Conservation (phyloP, 164 flowering plant genomes). For the Annona squamosa region DNA sequence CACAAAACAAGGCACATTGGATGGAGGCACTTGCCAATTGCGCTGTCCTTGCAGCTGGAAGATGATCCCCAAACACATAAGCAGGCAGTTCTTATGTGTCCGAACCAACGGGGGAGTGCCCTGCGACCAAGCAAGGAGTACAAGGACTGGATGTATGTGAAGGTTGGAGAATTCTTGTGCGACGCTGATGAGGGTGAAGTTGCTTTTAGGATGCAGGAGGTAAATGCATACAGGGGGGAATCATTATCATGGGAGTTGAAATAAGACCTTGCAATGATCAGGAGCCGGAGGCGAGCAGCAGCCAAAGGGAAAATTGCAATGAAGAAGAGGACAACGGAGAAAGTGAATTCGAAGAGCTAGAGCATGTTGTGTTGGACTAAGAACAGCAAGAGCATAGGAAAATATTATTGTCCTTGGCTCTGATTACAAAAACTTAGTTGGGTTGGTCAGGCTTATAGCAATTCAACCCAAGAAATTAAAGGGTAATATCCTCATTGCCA, state of each 20-base stretch:
- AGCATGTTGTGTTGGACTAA: no score
- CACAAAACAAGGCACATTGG: conserved; percentile 8
- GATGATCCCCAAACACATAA: not conserved
- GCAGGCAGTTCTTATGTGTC: not conserved
- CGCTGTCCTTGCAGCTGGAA: not conserved
- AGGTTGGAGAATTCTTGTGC: conserved; percentile 44
- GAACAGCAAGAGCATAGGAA: no score
- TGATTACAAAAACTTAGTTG: no score
- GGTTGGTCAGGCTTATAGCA: no score
- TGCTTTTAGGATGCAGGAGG: not conserved
- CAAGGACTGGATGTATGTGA: conserved; percentile 55
- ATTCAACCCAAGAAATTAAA: no score
- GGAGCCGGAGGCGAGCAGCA: not conserved
- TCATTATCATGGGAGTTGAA: not conserved
- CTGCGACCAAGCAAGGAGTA: conserved; percentile 24
- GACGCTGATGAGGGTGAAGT: not conserved
- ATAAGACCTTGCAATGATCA: not conserved
- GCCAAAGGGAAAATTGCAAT: not conserved
- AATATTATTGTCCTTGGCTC: no score
- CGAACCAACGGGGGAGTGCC: conserved; percentile 41
- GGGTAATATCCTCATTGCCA: no score
- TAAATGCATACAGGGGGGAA: not conserved
- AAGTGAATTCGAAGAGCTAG: no score
- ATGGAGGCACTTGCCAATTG: not conserved
- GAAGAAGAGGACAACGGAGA: not conserved